Percentiles rank a stretch among this genome's conserved stretches.
These are phyloP conservation scores for Helotiales sp. DNA, from an alignment of 2,329 filamentous ascomycete genomes.

Conservation along the genomic window DNA sequence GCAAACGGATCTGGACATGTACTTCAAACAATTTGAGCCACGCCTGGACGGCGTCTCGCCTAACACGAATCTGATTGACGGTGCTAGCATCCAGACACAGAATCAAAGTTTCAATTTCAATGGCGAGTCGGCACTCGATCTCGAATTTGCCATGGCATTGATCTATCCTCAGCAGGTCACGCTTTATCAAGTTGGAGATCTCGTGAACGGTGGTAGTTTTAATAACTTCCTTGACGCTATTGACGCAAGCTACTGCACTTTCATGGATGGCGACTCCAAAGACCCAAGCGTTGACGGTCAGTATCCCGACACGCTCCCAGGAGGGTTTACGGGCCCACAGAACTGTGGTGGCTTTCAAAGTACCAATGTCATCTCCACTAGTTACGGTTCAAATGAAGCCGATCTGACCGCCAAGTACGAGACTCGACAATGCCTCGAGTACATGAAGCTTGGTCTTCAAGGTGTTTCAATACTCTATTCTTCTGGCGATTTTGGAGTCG, in stretches of 20 bases:
- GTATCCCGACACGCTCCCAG: constrained; percentile 35
- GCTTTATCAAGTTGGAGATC: constrained; percentile 48
- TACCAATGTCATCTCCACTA: constrained; percentile 56
- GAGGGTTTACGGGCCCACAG: constrained; percentile 41
- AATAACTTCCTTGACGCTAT: constrained; percentile 41
- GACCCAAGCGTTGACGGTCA: constrained; percentile 39
- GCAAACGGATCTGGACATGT: constrained; percentile 49
- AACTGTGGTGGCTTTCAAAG: constrained; percentile 46
- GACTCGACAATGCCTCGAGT: constrained; percentile 53
- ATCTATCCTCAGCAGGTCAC: constrained; percentile 51
- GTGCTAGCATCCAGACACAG: constrained; percentile 36
- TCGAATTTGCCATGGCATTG: constrained; percentile 47
- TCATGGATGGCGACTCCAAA: constrained; percentile 41
- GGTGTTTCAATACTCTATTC: constrained; percentile 52
- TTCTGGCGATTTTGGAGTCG: constrained; percentile 50
- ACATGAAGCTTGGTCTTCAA: constrained; percentile 56
- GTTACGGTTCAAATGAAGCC: constrained; percentile 54
- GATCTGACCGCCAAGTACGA: constrained; percentile 49
- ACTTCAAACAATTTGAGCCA: constrained; percentile 46
- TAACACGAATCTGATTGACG: constrained; percentile 36
- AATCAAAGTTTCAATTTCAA: constrained; percentile 42
- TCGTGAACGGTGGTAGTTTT: constrained; percentile 27
- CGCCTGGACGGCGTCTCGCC: constrained; percentile 43
- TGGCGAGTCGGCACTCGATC: constrained; percentile 40
- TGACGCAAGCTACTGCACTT: constrained; percentile 47